Evolutionary conservation across 176 grass and related monocot genomes (phyloP).

Genomic region (Avena atlantica): DNA sequence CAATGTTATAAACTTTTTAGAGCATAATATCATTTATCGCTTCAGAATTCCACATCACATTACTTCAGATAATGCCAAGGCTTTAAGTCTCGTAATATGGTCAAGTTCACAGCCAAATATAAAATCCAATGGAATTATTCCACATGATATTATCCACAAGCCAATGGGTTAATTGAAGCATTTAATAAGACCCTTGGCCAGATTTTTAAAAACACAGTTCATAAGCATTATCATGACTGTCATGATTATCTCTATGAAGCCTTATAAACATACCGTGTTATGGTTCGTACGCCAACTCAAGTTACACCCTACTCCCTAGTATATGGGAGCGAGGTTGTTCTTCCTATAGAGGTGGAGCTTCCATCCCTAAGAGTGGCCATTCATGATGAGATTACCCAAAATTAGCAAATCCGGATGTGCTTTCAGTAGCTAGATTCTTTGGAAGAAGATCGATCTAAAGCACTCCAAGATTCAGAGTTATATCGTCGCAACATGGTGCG

Average conservation of each 20-base stretch:
- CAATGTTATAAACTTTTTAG: background rate
- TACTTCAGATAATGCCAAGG: background rate
- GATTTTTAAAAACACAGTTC: background rate
- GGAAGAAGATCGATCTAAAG: too few species aligned
- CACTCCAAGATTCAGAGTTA: too few species aligned
- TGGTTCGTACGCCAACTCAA: background rate
- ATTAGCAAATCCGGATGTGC: background rate
- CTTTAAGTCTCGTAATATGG: background rate
- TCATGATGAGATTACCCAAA: background rate
- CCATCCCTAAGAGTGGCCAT: too few species aligned
- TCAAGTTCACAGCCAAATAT: background rate
- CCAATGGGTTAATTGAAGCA: background rate
- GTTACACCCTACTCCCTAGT: too few species aligned
- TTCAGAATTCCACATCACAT: background rate
- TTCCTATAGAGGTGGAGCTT: too few species aligned
- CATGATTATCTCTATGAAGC: background rate
- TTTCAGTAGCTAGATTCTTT: too few species aligned
- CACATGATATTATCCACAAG: background rate
- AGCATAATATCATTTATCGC: background rate
- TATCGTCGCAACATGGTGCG: too few species aligned
- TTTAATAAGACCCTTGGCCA: background rate
- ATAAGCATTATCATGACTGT: background rate
- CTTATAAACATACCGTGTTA: background rate
- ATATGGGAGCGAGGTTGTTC: too few species aligned
- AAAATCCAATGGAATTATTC: background rate